A percentile compares a stretch with the other conserved stretches of the same genome.
phyloP scores from a whole-genome alignment of 2,329 filamentous ascomycete species.

The Lachnellula hyalina region DNA sequence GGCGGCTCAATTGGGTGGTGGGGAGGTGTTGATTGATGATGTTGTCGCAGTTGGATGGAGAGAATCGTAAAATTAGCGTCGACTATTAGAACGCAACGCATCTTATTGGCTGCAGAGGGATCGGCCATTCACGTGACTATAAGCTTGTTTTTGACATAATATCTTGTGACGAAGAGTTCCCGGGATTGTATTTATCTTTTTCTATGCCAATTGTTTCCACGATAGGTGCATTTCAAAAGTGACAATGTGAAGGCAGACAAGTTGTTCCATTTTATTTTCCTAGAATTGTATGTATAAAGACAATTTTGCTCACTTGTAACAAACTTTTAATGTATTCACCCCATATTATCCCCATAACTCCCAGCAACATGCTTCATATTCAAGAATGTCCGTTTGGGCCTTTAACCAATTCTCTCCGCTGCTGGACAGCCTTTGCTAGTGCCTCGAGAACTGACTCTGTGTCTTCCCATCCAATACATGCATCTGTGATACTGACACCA shows the following conservation, averaged over 20 bases:
- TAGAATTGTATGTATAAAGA: no score
- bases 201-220: no score
- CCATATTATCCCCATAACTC: background rate
- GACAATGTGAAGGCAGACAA: no score
- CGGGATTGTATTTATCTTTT: no score
- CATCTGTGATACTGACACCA: slow-evolving; percentile 95
- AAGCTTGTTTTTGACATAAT: no score
- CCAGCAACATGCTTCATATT: background rate
- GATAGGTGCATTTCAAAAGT: no score
- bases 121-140: no score
- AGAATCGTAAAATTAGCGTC: slow-evolving; percentile 5
- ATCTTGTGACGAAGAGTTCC: no score
- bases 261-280: no score
- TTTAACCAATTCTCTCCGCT: slow-evolving; percentile 51
- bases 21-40: slow-evolving; percentile 19
- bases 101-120: no score
- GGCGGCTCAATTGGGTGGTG: slow-evolving; percentile 29
- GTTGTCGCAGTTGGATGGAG: slow-evolving; percentile 15
- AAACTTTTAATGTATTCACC: no score
- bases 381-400: slow-evolving; percentile 16
- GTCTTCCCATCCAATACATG: slow-evolving; percentile 92
- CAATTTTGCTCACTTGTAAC: no score
- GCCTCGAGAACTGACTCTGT: slow-evolving; percentile 73
- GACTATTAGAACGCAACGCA: background rate
- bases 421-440: slow-evolving; percentile 74